phyloP scores from a whole-genome alignment of 78 protist genomes.

The Isochrysis galbana region DNA sequence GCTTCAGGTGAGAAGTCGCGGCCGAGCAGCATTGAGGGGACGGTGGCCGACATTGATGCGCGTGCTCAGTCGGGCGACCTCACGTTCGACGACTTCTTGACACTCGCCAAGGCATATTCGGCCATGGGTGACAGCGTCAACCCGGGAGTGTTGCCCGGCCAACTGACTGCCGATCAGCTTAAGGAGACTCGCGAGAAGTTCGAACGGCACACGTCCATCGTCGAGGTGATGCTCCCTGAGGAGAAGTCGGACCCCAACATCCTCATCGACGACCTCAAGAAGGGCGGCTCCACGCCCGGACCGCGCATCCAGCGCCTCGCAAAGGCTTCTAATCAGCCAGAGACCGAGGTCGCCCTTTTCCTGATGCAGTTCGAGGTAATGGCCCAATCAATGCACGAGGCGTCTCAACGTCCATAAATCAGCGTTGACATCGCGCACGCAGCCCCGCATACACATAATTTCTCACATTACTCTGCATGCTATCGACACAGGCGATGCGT shows the following conservation, averaged over 20 bases:
- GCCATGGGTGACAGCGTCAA: not conserved
- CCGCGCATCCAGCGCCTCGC: constrained; percentile 24
- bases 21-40: not conserved
- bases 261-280: constrained; percentile 1
- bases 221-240: not conserved
- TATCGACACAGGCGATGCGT: constrained; percentile 12
- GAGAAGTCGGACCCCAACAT: not conserved
- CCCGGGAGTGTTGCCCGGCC: not conserved
- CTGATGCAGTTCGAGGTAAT: constrained; percentile 21
- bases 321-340: not conserved
- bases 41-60: not conserved
- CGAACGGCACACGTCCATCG: not conserved
- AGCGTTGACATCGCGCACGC: too few relatives aligned
- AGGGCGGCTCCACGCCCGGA: constrained; percentile 1
- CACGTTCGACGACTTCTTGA: not conserved
- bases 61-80: not conserved
- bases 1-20: not conserved
- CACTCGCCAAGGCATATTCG: not conserved
- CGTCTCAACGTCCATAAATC: too few relatives aligned
- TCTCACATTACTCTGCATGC: too few relatives aligned
- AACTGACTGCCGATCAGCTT: not conserved
- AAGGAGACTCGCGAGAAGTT: not conserved
- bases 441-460: too few relatives aligned
- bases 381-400: too few relatives aligned
- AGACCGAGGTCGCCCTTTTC: constrained; percentile 15